These are phyloP conservation scores for Spizellomyces punctatus DNA, from an alignment of 192 early-diverging fungal species.

Conservation along the genomic window DNA sequence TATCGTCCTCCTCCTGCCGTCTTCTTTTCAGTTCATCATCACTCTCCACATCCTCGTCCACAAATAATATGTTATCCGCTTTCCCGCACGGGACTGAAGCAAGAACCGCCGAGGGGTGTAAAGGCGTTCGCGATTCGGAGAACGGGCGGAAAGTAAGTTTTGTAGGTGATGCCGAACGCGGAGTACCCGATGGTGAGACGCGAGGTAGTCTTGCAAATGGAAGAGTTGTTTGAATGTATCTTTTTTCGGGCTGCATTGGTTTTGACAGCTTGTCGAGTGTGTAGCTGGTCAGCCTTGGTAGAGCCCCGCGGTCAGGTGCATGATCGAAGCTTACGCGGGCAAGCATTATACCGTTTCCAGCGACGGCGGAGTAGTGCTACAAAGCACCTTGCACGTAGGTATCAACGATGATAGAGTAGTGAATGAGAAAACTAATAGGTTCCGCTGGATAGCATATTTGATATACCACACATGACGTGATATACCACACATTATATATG, in stretches of 20 bases:
- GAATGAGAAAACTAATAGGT: too few relatives aligned
- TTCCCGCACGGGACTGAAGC: background rate
- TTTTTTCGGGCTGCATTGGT: slow-evolving; percentile 10
- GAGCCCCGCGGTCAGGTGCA: too few relatives aligned
- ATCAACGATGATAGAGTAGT: too few relatives aligned
- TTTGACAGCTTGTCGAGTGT: background rate
- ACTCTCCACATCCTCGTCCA: background rate
- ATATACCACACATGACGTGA: too few relatives aligned
- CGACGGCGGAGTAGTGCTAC: too few relatives aligned
- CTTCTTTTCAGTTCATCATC: background rate
- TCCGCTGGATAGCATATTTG: too few relatives aligned
- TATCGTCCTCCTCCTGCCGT: background rate
- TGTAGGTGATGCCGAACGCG: background rate
- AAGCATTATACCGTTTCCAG: too few relatives aligned
- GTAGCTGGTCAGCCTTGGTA: too few relatives aligned
- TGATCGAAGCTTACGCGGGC: too few relatives aligned
- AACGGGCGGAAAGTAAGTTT: background rate
- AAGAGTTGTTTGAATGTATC: slow-evolving; percentile 23
- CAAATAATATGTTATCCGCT: background rate
- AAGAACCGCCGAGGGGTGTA: slow-evolving; percentile 3
- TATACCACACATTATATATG: too few relatives aligned
- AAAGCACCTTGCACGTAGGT: too few relatives aligned
- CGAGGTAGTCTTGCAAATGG: slow-evolving; percentile 2
- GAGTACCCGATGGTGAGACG: background rate
- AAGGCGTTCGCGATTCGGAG: slow-evolving; percentile 4